Evolutionary conservation across 2,329 filamentous ascomycete genomes (phyloP).

Genomic region (Alternaria postmessia): DNA sequence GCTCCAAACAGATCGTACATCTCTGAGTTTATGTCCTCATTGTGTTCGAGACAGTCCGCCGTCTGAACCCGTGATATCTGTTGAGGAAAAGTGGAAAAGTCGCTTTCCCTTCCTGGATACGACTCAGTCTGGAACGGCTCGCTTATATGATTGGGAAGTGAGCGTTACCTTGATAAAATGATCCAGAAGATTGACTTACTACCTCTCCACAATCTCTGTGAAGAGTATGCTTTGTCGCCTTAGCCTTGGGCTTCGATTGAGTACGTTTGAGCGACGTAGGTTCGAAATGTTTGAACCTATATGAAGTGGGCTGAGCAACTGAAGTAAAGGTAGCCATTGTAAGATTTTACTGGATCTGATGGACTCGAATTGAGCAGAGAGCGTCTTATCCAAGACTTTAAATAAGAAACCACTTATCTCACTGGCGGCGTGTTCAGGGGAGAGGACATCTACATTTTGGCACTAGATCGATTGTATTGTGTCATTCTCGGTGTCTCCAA

Average conservation of each 20-base stretch:
- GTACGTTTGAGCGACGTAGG: conserved; percentile 1
- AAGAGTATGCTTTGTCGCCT: not conserved
- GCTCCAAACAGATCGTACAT: not conserved
- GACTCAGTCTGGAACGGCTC: not conserved
- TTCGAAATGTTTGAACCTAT: not conserved
- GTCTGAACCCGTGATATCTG: not conserved
- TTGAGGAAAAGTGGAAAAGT: not conserved
- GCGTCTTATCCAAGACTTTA: not conserved
- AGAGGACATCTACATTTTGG: conserved; percentile 1
- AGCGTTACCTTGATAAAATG: not conserved
- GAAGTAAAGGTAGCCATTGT: conserved; percentile 11
- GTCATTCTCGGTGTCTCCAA: not conserved
- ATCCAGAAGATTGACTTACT: not conserved
- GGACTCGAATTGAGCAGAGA: not conserved
- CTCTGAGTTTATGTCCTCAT: not conserved
- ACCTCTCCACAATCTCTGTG: not conserved
- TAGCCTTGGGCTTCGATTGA: conserved; percentile 2
- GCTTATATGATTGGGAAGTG: not conserved
- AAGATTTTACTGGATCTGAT: conserved; percentile 6
- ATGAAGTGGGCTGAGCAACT: not conserved
- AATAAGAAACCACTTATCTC: not conserved
- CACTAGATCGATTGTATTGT: conserved; percentile 5
- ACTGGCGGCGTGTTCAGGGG: not conserved
- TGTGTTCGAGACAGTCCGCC: not conserved
- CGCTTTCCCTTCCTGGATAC: not conserved